Conservation (phyloP, 805 yeast genomes). For the Millerozyma miso region DNA sequence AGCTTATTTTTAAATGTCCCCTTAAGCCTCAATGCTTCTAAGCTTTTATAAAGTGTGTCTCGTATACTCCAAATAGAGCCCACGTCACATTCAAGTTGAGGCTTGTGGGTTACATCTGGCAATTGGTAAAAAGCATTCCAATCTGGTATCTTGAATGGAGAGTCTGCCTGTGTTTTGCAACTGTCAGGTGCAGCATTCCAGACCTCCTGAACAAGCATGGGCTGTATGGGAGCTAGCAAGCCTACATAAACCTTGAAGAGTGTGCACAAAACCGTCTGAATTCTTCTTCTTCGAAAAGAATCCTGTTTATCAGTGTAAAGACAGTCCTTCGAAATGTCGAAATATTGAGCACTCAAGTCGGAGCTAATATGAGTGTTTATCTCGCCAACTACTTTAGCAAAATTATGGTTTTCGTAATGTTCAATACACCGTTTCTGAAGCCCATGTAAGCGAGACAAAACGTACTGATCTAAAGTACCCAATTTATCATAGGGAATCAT, state of each 20-base stretch:
- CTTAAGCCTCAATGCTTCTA: slow-evolving; percentile 54
- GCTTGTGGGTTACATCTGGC: slow-evolving; percentile 32
- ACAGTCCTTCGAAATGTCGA: slow-evolving; percentile 81
- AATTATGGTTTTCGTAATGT: slow-evolving; percentile 57
- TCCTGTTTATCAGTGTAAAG: slow-evolving; percentile 63
- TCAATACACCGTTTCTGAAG: slow-evolving; percentile 40
- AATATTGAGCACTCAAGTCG: slow-evolving; percentile 76
- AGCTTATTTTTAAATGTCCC: slow-evolving; percentile 55
- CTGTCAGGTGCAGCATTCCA: slow-evolving; percentile 57
- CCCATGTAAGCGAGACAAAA: slow-evolving; percentile 50
- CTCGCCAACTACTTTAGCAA: slow-evolving; percentile 63
- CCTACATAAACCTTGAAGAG: slow-evolving; percentile 61
- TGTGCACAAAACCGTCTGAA: slow-evolving; percentile 63
- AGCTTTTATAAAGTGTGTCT: slow-evolving; percentile 43
- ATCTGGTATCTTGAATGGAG: slow-evolving; percentile 51
- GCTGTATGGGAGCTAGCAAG: slow-evolving; percentile 74
- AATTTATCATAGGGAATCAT: slow-evolving; percentile 35
- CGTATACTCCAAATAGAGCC: slow-evolving; percentile 43
- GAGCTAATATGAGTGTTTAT: slow-evolving; percentile 70
- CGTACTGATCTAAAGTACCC: slow-evolving; percentile 53
- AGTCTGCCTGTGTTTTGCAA: slow-evolving; percentile 16
- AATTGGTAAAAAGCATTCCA: slow-evolving; percentile 24
- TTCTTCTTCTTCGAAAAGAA: slow-evolving; percentile 49
- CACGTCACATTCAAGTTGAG: slow-evolving; percentile 41
- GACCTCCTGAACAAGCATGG: slow-evolving; percentile 81